Base-by-base conservation (phyloP, 176 grass and related monocot species). In the Pharus latifolius region DNA sequence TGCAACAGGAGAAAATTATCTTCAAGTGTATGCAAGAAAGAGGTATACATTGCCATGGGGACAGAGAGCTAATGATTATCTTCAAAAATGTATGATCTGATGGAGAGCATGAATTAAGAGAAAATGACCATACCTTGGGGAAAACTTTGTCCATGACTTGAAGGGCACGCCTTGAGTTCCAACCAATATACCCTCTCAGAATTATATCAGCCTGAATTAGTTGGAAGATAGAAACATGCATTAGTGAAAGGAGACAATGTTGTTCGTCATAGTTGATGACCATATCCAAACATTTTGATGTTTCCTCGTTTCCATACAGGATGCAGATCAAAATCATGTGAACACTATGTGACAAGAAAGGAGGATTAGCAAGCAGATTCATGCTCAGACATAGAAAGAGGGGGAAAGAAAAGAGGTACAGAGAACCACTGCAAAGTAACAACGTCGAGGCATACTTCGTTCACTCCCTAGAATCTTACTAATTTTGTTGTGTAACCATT, bases 91-190 rank as follows among this genome's bases (percentile, higher is more conserved):
- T 43, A 20, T 41, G 51, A 23, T 49, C 42, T 20, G 42, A 35
- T 29, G 26, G 55, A 49, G 28, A 53, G 51, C 7, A 66, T 55
- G 24, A 18, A 24, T 42, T 33, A 50, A 33, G 40, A 69, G 40
- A 44, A 40, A 53, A 17, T 3, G 50, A 13, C 16, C 30, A 51
- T 63, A 92, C 93, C 88, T 80, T 90, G 41, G 89, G 89, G 52
- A 97, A 92, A 67, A 97, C 46, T 85, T 92, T 77, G 67, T 92
- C 70, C 6, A 97, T 77, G 48, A 97, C 80, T 70, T 92, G 65
- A 65, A 97, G 49, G 28, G 89, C 93, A 6, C 93, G 83, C 74
- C 80, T 90, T 22, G 93, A 90, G 80, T 97, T 97, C 94, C 94
- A 97, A 20, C 77, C 89, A 42, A 40, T 56, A 65, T 97, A 92